These are phyloP conservation scores for Allium fistulosum DNA, from an alignment of 106 monocot species.

Conservation along the genomic window DNA sequence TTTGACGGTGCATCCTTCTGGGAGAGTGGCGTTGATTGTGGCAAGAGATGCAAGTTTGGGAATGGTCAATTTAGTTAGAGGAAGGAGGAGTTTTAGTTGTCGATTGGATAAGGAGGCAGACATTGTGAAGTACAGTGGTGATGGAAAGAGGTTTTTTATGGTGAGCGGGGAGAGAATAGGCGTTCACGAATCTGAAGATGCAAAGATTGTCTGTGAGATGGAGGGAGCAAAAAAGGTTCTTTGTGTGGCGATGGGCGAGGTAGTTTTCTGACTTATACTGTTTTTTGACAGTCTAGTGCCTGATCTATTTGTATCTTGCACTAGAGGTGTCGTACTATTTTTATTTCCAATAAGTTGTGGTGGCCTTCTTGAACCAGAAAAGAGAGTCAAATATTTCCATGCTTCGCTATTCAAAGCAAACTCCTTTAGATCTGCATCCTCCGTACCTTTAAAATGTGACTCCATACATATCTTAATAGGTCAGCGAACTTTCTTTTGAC, in stretches of 20 bases:
- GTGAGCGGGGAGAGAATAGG: constrained; percentile 46
- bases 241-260: constrained; percentile 56
- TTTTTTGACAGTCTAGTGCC: too few relatives aligned
- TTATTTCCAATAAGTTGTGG: not conserved
- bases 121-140: constrained; percentile 44
- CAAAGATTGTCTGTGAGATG: constrained; percentile 49
- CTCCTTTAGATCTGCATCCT: too few relatives aligned
- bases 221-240: constrained; percentile 45
- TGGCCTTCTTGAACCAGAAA: not conserved
- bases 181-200: constrained; percentile 75
- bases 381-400: not conserved
- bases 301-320: not conserved
- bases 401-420: too few relatives aligned
- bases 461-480: too few relatives aligned
- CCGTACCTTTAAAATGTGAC: too few relatives aligned
- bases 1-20: constrained; percentile 72
- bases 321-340: not conserved
- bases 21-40: constrained; percentile 64
- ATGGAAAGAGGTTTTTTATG: constrained; percentile 49
- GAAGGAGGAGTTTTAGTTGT: constrained; percentile 65
- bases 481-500: too few relatives aligned
- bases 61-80: constrained; percentile 79
- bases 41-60: constrained; percentile 63
- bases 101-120: constrained; percentile 60
- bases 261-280: constrained; percentile 5